Base-by-base conservation (phyloP, 805 yeast species). In the Zygotorulaspora sp. region DNA sequence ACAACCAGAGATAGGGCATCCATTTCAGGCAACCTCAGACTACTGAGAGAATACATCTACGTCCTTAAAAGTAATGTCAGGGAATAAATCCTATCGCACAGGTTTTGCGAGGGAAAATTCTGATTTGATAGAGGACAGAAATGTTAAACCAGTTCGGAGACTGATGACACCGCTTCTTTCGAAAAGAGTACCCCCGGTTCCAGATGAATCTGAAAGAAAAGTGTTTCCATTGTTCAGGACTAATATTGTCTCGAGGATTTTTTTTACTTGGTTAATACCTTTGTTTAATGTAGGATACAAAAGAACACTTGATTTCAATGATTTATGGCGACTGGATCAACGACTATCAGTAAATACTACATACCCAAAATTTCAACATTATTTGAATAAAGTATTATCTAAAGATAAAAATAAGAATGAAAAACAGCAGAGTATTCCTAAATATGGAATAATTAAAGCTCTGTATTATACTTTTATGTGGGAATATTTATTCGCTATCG, bases 181-280 rank as follows among this genome's bases (percentile, higher is more conserved):
- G 16, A 66, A 56, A 32, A 50, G 55, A 22, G 66, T 69, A 5
- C 73, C 74, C 2, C 65, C 67, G 5, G 42, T 70, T 9, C 63
- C 66, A 7, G 23, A 45, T 3, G 58, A 53, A 5, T 65, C 61
- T 5, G 78, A 75, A 41, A 55, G 80, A 34, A 50, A 49, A 16
- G 47, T 56, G 1, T 76, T 64, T 43, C 77, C 77, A 0, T 68
- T 73, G 65, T 55, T 56, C 8, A 49, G 43, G 15, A 40, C 60
- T 4, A 70, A 66, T 37, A 21, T 48, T 2, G 13, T 73, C 5
- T 62, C 55, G 12, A 58, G 71, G 44, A 43, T 64, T 3, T 67
- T 72, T 48, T 77, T 77, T 55, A 63, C 72, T 68, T 78, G 82
- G 80, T 44, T 78, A 42, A 47, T 53, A 15, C 81, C 82, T 1